Percentiles rank a stretch among this genome's conserved stretches.
Evolutionary conservation across 164 flowering plant genomes (phyloP).

Genomic region (Santalum album): DNA sequence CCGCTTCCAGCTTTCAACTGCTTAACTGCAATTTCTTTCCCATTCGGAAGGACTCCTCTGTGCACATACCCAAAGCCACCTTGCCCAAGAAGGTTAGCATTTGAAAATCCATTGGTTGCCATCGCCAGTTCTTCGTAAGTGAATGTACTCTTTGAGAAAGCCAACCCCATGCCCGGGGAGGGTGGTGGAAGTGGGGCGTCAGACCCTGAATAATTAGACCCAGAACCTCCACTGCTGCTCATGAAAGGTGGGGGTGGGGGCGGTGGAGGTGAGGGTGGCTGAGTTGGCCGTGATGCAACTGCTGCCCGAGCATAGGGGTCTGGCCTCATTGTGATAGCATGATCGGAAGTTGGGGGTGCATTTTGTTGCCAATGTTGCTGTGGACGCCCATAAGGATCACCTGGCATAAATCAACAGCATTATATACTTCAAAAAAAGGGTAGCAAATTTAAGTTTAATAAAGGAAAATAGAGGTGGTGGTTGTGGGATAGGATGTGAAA

Average conservation of each 20-base stretch:
- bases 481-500: no score
- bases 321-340: conserved; percentile 28
- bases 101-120: conserved; percentile 90
- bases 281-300: conserved; percentile 35
- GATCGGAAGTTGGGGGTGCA: conserved; percentile 44
- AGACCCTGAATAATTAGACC: conserved; percentile 56
- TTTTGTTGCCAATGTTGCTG: conserved; percentile 61
- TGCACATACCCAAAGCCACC: conserved; percentile 99
- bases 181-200: conserved; percentile 54
- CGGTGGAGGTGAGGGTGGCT: conserved; percentile 20
- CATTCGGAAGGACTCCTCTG: conserved; percentile 80
- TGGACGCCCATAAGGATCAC: conserved; percentile 32
- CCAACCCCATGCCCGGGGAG: conserved; percentile 55
- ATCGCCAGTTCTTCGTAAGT: conserved; percentile 72
- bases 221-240: conserved; percentile 68
- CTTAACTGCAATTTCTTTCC: conserved; percentile 88
- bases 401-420: conserved; percentile 15
- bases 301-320: conserved; percentile 50
- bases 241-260: conserved; percentile 39
- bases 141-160: conserved; percentile 74
- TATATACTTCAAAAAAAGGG: conserved; percentile 3
- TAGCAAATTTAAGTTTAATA: no score
- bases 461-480: no score
- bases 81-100: conserved; percentile 86
- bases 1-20: conserved; percentile 88